Evolutionary conservation across 805 yeast species (phyloP).

Genomic region (Yarrowia porcina): DNA sequence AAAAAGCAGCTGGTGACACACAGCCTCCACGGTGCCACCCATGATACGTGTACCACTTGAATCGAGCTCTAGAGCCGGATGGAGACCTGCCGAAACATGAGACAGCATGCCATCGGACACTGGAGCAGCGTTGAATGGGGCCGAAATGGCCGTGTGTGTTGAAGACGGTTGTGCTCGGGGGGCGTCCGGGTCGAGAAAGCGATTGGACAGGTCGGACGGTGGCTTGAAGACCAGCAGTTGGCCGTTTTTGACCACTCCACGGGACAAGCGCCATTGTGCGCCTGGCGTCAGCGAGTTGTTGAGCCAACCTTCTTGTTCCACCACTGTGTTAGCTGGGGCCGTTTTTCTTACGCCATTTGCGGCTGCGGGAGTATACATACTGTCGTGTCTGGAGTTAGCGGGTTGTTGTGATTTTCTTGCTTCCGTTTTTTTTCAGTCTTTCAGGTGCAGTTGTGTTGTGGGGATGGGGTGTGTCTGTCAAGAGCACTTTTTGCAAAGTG

Average conservation of each 20-base stretch:
- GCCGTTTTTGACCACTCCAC: constrained; percentile 71
- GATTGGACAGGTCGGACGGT: constrained; percentile 44
- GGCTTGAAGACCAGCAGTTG: constrained; percentile 59
- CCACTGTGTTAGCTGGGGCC: constrained; percentile 15
- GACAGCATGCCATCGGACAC: constrained; percentile 24
- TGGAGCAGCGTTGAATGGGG: constrained; percentile 22
- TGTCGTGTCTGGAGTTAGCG: constrained; percentile 22
- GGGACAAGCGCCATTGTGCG: constrained; percentile 45
- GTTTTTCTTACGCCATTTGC: neutral
- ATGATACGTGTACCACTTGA: constrained; percentile 43
- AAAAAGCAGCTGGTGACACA: constrained; percentile 71
- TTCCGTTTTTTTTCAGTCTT: neutral
- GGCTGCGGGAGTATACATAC: neutral
- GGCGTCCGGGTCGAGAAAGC: constrained; percentile 8
- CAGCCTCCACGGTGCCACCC: constrained; percentile 63
- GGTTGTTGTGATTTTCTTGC: neutral
- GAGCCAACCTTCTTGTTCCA: constrained; percentile 26
- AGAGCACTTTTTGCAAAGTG: neutral
- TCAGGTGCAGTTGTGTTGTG: neutral
- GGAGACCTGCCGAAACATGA: constrained; percentile 44
- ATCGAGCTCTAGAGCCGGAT: constrained; percentile 58
- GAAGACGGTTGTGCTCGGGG: neutral
- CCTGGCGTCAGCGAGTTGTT: constrained; percentile 20
- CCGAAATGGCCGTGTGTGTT: constrained; percentile 10
- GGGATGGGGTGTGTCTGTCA: neutral